Evolutionary conservation across 2,329 filamentous ascomycete species (phyloP), one percentile per base, ranked within the genome.

Genomic region (Rhytidhysteron rufulum): DNA sequence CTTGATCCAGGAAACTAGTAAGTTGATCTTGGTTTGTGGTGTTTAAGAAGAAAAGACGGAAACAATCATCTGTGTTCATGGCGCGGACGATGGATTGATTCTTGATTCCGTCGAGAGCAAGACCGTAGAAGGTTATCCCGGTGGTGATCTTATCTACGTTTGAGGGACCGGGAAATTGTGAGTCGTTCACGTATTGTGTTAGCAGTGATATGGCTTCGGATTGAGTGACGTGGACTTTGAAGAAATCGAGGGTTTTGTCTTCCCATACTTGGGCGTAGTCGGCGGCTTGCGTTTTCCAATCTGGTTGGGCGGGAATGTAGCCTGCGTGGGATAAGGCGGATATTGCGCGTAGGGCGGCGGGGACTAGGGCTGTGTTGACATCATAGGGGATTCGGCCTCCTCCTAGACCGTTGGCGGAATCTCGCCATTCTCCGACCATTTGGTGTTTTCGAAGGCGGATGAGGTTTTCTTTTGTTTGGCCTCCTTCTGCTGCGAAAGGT

Each of bases 1-100:
- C 75, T 27, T 79, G 70, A 32, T 76, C 76, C 9, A 84, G 52
- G 51, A 80, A 82, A 0, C 64, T 45, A 0, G 74, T 79, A 1
- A 83, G 68, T 47, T 83, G 78, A 0, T 60, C 49, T 34, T 82
- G 67, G 34, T 81, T 70, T 1, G 78, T 80, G 0, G 74, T 71
- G 50, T 83, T 82, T 25, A 83, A 67, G 1, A 84, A 63, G 57
- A 82, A 83, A 41, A 77, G 74, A 1, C 79, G 76, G 65, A 83
- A 85, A 37, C 74, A 80, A 43, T 79, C 77, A 45, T 85, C 81
- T 0, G 77, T 81, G 55, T 85, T 80, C 69, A 82, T 78, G 15
- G 83, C 70, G 20, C 68, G 64, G 1, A 83, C 76, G 13, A 75
- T 57, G 2, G 69, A 54, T 20, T 74, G 67, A 17, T 73, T 63